These are phyloP conservation scores for Vicia villosa DNA, from an alignment of 306 rosid genomes.

Conservation along the genomic window DNA sequence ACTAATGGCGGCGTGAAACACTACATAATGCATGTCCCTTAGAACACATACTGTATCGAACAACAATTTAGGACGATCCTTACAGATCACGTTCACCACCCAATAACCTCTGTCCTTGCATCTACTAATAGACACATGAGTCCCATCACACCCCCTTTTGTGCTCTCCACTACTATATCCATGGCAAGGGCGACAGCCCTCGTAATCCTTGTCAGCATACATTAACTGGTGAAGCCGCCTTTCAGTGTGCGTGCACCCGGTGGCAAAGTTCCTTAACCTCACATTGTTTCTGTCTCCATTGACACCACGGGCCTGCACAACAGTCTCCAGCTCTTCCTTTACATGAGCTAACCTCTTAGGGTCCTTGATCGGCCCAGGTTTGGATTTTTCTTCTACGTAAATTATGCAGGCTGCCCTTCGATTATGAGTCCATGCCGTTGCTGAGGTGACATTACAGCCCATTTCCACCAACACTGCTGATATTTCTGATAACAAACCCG, in stretches of 20 bases:
- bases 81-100: conserved; percentile 61
- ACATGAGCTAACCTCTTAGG: conserved; percentile 54
- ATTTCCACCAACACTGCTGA: conserved; percentile 63
- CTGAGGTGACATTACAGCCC: conserved; percentile 61
- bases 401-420: conserved; percentile 60
- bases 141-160: conserved; percentile 67
- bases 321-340: conserved; percentile 60
- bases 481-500: conserved; percentile 81
- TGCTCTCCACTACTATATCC: conserved; percentile 47
- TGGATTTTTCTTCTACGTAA: conserved; percentile 60
- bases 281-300: conserved; percentile 56
- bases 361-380: conserved; percentile 60
- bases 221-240: conserved; percentile 88
- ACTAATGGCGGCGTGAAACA: conserved; percentile 83
- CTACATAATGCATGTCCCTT: conserved; percentile 71
- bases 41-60: conserved; percentile 85
- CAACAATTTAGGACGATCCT: conserved; percentile 76
- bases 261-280: conserved; percentile 47
- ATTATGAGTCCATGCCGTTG: conserved; percentile 83
- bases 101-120: conserved; percentile 75
- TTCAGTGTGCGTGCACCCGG: conserved; percentile 64
- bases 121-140: conserved; percentile 60
- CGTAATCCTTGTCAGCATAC: conserved; percentile 67
- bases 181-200: conserved; percentile 53
- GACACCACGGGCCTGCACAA: conserved; percentile 63